These are phyloP conservation scores for Berkeleyomyces rouxiae DNA, from an alignment of 2,329 filamentous ascomycete genomes.

Conservation along the genomic window DNA sequence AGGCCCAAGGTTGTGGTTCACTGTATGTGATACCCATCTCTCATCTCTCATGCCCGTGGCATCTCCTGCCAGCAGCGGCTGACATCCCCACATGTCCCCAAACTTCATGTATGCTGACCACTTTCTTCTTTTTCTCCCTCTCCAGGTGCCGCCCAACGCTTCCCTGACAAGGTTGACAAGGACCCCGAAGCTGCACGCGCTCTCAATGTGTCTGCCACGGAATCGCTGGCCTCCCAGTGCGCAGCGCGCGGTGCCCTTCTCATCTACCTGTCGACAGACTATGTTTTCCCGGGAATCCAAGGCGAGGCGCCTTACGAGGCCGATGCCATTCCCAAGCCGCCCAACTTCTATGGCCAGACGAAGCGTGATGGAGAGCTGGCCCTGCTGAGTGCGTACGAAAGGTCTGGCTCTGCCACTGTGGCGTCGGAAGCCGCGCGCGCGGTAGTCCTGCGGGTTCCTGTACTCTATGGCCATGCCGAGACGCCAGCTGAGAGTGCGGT, in stretches of 20 bases:
- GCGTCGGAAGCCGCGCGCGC: constrained; percentile 36
- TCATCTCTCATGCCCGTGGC: not conserved
- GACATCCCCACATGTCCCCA: not conserved
- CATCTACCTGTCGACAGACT: constrained; percentile 70
- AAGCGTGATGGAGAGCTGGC: constrained; percentile 45
- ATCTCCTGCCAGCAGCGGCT: not conserved
- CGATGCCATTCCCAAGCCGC: constrained; percentile 45
- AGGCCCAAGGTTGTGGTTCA: constrained; percentile 68
- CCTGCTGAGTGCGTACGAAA: constrained; percentile 43
- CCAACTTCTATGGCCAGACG: constrained; percentile 57
- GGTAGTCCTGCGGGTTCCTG: constrained; percentile 62
- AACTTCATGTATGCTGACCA: not conserved
- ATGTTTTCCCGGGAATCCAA: constrained; percentile 55
- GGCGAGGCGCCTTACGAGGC: constrained; percentile 75
- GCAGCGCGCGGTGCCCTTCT: constrained; percentile 43
- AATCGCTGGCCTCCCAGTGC: constrained; percentile 48
- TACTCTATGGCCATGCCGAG: constrained; percentile 67
- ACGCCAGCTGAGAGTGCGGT: constrained; percentile 61
- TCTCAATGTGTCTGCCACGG: constrained; percentile 59
- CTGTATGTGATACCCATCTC: constrained; percentile 35
- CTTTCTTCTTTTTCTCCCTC: constrained; percentile 1
- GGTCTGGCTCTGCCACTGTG: constrained; percentile 26
- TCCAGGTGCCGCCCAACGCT: constrained; percentile 69
- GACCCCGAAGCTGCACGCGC: constrained; percentile 58
- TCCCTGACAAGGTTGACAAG: constrained; percentile 68